phyloP scores from a whole-genome alignment of 2,329 filamentous ascomycete genomes.

The Ophiocordyceps australis region DNA sequence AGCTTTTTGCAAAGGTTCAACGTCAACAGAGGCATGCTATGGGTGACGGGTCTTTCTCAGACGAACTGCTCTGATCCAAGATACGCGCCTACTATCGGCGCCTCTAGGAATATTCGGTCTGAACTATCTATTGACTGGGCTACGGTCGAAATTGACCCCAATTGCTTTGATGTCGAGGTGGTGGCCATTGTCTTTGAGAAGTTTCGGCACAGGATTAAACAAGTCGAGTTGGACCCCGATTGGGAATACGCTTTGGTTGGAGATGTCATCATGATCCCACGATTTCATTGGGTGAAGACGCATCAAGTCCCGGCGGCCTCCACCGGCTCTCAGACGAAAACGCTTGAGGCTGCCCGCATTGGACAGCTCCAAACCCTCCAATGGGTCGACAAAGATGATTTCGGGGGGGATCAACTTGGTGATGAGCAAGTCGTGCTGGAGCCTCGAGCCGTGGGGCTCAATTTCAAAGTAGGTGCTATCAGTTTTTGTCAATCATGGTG shows the following conservation, averaged over 20 bases:
- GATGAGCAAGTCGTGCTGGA: constrained; percentile 1
- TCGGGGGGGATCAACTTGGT: not conserved
- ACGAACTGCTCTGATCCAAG: constrained; percentile 1
- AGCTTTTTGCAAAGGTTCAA: constrained; percentile 4
- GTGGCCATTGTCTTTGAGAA: not conserved
- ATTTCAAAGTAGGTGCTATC: constrained; percentile 1
- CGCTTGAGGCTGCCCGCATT: not conserved
- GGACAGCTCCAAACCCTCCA: constrained; percentile 1
- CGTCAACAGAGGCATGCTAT: constrained; percentile 1
- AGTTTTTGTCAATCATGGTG: not conserved
- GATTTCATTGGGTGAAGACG: not conserved
- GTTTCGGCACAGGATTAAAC: not conserved
- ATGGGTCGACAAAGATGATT: not conserved
- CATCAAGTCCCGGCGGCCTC: not conserved
- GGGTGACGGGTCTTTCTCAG: constrained; percentile 2
- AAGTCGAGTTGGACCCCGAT: constrained; percentile 1
- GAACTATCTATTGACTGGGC: constrained; percentile 3
- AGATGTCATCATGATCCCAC: not conserved
- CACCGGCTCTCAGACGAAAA: not conserved
- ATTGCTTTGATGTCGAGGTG: not conserved
- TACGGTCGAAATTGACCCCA: constrained; percentile 1
- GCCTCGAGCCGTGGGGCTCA: constrained; percentile 1
- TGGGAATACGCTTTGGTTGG: constrained; percentile 1
- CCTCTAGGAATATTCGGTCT: constrained; percentile 2
- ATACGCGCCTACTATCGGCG: constrained; percentile 1